Evolutionary conservation across 2,329 filamentous ascomycete species (phyloP).

Genomic region (Cladophialophora yegresii): DNA sequence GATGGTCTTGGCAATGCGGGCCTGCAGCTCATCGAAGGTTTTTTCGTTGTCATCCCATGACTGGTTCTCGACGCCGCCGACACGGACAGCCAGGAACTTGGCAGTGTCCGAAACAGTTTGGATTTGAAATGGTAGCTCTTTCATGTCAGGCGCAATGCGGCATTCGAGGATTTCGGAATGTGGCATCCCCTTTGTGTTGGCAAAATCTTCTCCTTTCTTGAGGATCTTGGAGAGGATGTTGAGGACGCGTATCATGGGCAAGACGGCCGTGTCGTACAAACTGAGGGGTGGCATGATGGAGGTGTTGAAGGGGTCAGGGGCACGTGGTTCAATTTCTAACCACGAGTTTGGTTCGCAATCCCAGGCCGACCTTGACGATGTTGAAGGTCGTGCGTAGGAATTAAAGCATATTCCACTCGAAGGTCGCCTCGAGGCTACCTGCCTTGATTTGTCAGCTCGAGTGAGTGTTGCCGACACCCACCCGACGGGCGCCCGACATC

Average conservation of each 20-base stretch:
- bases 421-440: neutral
- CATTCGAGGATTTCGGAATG: slow-evolving; percentile 45
- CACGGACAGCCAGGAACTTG: slow-evolving; percentile 45
- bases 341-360: neutral
- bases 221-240: slow-evolving; percentile 49
- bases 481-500: too few species aligned
- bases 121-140: slow-evolving; percentile 54
- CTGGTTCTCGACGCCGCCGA: slow-evolving; percentile 43
- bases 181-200: slow-evolving; percentile 43
- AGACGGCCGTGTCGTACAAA: slow-evolving; percentile 45
- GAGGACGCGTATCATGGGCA: slow-evolving; percentile 48
- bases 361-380: neutral
- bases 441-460: slow-evolving; percentile 4
- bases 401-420: neutral
- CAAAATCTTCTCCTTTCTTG: slow-evolving; percentile 48
- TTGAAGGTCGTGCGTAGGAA: neutral
- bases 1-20: slow-evolving; percentile 52
- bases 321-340: neutral
- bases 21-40: slow-evolving; percentile 54
- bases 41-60: slow-evolving; percentile 48
- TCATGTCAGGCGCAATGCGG: slow-evolving; percentile 55
- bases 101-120: slow-evolving; percentile 48
- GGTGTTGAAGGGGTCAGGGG: neutral
- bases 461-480: too few species aligned
- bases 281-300: slow-evolving; percentile 16